Base-by-base conservation (phyloP, 116 monocot species). In the Dioscorea cayenensis region DNA sequence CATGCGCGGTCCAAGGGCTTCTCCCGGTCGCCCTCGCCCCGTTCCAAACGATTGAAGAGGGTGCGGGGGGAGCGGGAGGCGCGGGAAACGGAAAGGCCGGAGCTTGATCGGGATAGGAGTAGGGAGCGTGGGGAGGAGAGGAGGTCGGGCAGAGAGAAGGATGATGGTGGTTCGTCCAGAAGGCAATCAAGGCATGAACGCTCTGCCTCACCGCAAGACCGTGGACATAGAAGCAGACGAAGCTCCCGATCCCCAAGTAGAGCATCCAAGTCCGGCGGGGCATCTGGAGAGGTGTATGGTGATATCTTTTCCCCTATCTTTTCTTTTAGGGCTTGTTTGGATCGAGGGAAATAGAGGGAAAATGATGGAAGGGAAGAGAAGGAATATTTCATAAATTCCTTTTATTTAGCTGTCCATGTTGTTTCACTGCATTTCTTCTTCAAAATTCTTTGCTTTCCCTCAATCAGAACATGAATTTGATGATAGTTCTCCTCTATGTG, bases 231-330 rank as follows among this genome's bases (percentile, higher is more conserved):
- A 66, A 72, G 74, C 49, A 88, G 76, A 66, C 77, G 72, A 27
- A 21, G 69, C 27, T 82, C 85, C 2, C 79, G 68, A 3, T 82
- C 84, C 19, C 84, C 88, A 60, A 38, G 67, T 4, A 80, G 83
- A 60, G 28, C 25, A 32, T 73, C 83, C 50, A 85, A 55, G 72
- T 51, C 66, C 32, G 72, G 74, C 32, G 72, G 74, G 65, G 76
- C 72, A 69, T 84, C 74, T 77, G 79, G 79, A 35, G 86, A 90
- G 90, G 90, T 90, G 76, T 78, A 74, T 83, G 76, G 86, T 86
- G 83, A 83, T 90, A 79, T 90, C 89, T 61, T 66, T 66, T 77
- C 64, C 80, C 66, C 65, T 43, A 43, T 43, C 11, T 9, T 43
- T 43, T 12, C 1, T 43, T 43, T 43, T 43, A 43, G 43, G 43